Evolutionary conservation across 2,329 filamentous ascomycete genomes (phyloP), one percentile per base, ranked within the genome.

Genomic region (Hypoxylon sp.): DNA sequence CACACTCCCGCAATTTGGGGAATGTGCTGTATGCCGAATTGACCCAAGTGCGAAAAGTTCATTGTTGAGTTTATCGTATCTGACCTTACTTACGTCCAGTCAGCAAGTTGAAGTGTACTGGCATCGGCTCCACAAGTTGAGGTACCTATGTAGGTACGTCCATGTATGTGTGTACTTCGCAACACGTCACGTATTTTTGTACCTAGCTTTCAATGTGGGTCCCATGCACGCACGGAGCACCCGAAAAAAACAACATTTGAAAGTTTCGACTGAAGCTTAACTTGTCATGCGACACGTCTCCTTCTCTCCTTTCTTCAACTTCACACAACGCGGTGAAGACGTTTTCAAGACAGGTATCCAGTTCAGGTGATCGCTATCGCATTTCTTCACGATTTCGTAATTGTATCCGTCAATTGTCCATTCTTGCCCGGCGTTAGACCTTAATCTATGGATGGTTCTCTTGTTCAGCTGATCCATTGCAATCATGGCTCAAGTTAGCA

Each of bases 401-500:
- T 65, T 24, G 64, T 64, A 62, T 54, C 50, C 17, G 13, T 42
- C 63, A 52, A 44, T 59, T 56, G 35, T 61, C 26, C 6, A 55
- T 60, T 53, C 54, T 31, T 35, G 29, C 33, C 35, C 22, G 56
- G 54, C 51, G 24, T 54, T 61, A 48, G 52, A 48, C 59, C 51
- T 68, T 65, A 52, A 54, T 63, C 47, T 61, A 61, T 63, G 53
- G 47, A 60, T 51, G 56, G 46, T 61, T 63, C 52, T 58, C 19
- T 54, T 67, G 54, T 48, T 59, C 33, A 44, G 46, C 51, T 70
- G 61, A 63, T 70, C 65, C 53, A 42, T 51, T 50, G 39, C 64
- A 58, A 70, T 57, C 57, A 77, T 75, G 74, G 73, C 74, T 17
- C 70, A 73, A 65, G 70, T 68, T 63, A 63, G 67, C 67, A 66